Conservation (phyloP, 257 asterid species). For the Salvia rosmarinus region DNA sequence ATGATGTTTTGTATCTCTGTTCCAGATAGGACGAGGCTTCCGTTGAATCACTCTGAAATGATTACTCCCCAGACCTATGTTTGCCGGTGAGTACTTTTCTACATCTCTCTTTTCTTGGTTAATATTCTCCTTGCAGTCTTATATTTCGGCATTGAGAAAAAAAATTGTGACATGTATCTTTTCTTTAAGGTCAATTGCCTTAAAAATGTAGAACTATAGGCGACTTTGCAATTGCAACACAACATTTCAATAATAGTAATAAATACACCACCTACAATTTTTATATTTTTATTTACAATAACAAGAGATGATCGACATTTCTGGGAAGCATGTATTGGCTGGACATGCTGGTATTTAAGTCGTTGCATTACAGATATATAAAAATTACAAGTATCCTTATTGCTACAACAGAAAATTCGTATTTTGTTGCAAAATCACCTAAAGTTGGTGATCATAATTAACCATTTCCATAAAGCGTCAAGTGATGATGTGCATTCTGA, state of each 20-base stretch:
- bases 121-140: constrained; percentile 7
- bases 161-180: background rate
- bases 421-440: background rate
- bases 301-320: background rate
- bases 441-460: background rate
- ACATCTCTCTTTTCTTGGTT: background rate
- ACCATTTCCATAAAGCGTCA: background rate
- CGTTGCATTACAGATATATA: too few species aligned
- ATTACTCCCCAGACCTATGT: constrained; percentile 68
- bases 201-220: background rate
- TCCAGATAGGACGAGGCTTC: constrained; percentile 85
- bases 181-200: background rate
- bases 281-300: too few species aligned
- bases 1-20: constrained; percentile 22
- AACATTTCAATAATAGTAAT: background rate
- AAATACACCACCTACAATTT: background rate
- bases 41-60: constrained; percentile 70
- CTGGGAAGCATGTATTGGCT: background rate
- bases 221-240: background rate
- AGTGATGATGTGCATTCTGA: constrained; percentile 26
- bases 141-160: background rate
- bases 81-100: constrained; percentile 65
- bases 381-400: too few species aligned
- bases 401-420: background rate
- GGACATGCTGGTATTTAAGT: background rate